Evolutionary conservation across 306 rosid genomes (phyloP).

Genomic region (Calophaca sinica): DNA sequence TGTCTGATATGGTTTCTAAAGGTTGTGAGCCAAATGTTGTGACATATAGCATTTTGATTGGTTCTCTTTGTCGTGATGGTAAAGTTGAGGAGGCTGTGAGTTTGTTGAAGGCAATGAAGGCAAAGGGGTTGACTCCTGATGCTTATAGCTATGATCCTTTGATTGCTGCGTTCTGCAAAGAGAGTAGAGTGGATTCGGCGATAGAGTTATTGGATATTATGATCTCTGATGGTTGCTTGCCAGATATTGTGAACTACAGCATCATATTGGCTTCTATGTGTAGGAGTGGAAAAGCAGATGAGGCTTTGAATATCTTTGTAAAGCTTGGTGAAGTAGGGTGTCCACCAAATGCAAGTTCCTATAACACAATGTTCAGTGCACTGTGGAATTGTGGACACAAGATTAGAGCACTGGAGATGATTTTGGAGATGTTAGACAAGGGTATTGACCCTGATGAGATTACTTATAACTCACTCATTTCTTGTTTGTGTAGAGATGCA

Average conservation of each 20-base stretch:
- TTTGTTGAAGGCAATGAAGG: slow-evolving; percentile 78
- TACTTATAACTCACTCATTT: slow-evolving; percentile 81
- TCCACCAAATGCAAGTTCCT: slow-evolving; percentile 84
- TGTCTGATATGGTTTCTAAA: slow-evolving; percentile 62
- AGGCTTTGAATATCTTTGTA: slow-evolving; percentile 72
- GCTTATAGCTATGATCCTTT: slow-evolving; percentile 84
- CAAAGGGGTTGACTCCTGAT: slow-evolving; percentile 76
- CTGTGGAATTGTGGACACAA: slow-evolving; percentile 78
- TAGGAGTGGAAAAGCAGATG: slow-evolving; percentile 70
- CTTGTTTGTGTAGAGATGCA: slow-evolving; percentile 89
- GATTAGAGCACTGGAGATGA: slow-evolving; percentile 68
- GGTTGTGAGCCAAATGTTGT: slow-evolving; percentile 75
- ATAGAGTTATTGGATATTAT: slow-evolving; percentile 69
- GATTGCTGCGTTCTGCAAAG: slow-evolving; percentile 77
- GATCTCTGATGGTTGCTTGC: slow-evolving; percentile 82
- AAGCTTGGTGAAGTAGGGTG: slow-evolving; percentile 78
- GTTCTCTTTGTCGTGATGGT: slow-evolving; percentile 70
- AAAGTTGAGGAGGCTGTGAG: slow-evolving; percentile 69
- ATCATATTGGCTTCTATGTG: slow-evolving; percentile 77
- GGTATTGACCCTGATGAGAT: slow-evolving; percentile 72
- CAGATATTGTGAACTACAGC: slow-evolving; percentile 81
- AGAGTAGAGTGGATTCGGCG: slow-evolving; percentile 72
- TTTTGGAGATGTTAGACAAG: slow-evolving; percentile 72
- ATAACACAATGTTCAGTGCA: slow-evolving; percentile 84
- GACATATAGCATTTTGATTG: slow-evolving; percentile 72